Evolutionary conservation across 768 basidiomycete genomes (phyloP).

Genomic region (Mycena metata): DNA sequence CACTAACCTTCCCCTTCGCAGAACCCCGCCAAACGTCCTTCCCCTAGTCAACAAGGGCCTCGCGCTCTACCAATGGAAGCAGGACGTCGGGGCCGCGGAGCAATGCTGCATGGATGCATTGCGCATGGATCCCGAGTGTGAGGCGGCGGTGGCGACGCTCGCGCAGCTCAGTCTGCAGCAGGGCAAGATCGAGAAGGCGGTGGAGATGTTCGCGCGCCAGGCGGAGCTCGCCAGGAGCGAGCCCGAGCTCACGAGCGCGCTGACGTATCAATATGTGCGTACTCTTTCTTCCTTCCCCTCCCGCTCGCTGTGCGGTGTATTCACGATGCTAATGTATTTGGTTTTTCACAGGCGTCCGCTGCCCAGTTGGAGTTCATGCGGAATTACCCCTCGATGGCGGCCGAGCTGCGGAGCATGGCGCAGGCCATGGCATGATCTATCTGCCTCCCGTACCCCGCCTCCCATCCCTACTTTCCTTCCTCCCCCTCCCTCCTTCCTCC

Average conservation of each 20-base stretch:
- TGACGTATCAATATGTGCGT: conserved; percentile 85
- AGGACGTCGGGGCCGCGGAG: conserved; percentile 88
- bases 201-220: conserved; percentile 88
- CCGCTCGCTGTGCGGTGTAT: too few relatives aligned
- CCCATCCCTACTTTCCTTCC: neutral
- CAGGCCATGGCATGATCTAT: conserved; percentile 26
- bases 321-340: conserved; percentile 20
- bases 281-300: neutral
- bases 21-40: conserved; percentile 81
- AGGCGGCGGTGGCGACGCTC: conserved; percentile 95
- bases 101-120: conserved; percentile 90
- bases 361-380: conserved; percentile 88
- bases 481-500: neutral
- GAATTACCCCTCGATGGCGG: conserved; percentile 88
- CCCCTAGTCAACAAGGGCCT: conserved; percentile 99
- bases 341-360: conserved; percentile 72
- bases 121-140: conserved; percentile 91
- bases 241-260: conserved; percentile 82
- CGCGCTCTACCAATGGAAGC: conserved; percentile 95
- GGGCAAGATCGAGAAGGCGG: conserved; percentile 87
- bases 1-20: conserved; percentile 32
- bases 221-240: conserved; percentile 91
- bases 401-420: conserved; percentile 68
- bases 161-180: conserved; percentile 95
- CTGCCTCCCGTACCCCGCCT: neutral